phyloP scores from a whole-genome alignment of 257 asterid species.

The Nicotiana undulata region DNA sequence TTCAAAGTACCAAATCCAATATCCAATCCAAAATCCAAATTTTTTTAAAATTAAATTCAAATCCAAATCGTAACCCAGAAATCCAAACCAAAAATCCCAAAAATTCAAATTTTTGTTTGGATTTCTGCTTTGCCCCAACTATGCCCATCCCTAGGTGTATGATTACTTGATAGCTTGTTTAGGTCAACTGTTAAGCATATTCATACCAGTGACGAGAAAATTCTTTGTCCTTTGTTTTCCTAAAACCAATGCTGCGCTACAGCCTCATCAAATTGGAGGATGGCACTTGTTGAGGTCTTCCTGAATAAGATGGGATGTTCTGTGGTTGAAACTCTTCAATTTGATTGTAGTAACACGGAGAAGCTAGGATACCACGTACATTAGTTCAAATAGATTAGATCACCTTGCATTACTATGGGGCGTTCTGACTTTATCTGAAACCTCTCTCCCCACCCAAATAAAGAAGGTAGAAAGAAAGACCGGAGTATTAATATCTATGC shows the following conservation, averaged over 20 bases:
- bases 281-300: not conserved
- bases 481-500: not conserved
- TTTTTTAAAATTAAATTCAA: no score
- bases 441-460: not conserved
- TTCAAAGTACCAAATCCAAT: no score
- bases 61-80: no score
- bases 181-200: not conserved
- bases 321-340: not conserved
- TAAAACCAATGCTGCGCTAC: not conserved
- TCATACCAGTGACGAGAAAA: not conserved
- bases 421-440: not conserved
- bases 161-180: not conserved
- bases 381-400: not conserved
- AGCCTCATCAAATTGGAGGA: slow-evolving; percentile 1
- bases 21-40: no score
- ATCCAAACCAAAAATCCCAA: no score
- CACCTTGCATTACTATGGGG: not conserved
- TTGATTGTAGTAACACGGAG: not conserved
- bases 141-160: not conserved
- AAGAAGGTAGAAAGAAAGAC: not conserved
- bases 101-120: no score
- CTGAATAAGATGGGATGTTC: not conserved
- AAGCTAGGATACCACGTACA: not conserved
- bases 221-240: not conserved
- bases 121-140: no score